Conservation (phyloP, 306 rosid species). For the Citrullus colocynthis region DNA sequence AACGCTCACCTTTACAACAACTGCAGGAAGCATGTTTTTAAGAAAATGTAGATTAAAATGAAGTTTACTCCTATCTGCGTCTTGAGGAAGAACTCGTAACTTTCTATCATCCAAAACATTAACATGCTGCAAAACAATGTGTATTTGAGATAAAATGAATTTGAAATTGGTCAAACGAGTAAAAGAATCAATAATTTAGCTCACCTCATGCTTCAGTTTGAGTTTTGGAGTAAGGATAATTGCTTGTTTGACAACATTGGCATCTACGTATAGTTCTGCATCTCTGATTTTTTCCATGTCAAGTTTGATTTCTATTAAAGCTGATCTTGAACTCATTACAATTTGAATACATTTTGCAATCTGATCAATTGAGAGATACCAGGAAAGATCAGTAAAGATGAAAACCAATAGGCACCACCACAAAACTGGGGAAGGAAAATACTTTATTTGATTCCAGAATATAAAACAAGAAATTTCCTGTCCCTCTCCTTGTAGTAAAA, state of each 20-base stretch:
- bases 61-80: conserved; percentile 48
- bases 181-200: conserved; percentile 1
- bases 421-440: not conserved
- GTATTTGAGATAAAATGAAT: conserved; percentile 15
- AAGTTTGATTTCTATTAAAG: conserved; percentile 45
- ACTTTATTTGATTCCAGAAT: not conserved
- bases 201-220: conserved; percentile 73
- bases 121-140: conserved; percentile 47
- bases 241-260: conserved; percentile 57
- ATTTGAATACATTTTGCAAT: conserved; percentile 63
- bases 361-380: conserved; percentile 22
- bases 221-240: conserved; percentile 52
- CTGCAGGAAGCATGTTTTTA: conserved; percentile 50
- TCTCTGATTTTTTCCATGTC: conserved; percentile 57
- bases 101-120: conserved; percentile 50
- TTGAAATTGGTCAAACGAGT: conserved; percentile 8
- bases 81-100: conserved; percentile 48
- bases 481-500: not conserved
- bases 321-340: conserved; percentile 41
- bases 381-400: not conserved
- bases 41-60: conserved; percentile 63
- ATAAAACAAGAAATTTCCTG: not conserved
- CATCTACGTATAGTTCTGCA: conserved; percentile 56
- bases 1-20: conserved; percentile 56
- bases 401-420: not conserved